Base-by-base conservation (phyloP, 2,329 filamentous ascomycete species). In the Sclerotinia trifoliorum region DNA sequence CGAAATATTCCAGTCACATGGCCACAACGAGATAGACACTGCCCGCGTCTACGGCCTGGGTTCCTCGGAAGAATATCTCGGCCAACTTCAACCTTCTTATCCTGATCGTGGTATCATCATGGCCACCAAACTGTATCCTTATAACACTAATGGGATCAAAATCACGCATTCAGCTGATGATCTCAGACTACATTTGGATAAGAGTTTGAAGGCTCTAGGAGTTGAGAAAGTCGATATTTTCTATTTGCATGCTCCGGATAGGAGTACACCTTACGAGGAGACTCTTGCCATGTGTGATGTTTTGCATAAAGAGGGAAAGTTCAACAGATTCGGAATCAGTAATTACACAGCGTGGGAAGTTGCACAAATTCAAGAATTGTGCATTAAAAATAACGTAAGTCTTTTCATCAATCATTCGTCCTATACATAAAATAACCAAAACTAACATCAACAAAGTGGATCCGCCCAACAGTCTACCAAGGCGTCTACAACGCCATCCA, bases 21-120 rank as follows among this genome's bases (percentile, higher is more conserved):
- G 89, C 24, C 88, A 91, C 79, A 84, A 86, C 74, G 89, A 92
- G 74, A 78, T 92, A 64, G 90, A 92, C 76, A 91, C 89, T 0
- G 89, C 90, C 0, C 83, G 89, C 19, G 77, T 83, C 4, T 92
- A 92, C 71, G 81, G 89, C 55, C 83, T 80, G 42, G 89, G 89
- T 61, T 81, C 84, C 63, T 88, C 90, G 65, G 90, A 92, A 76
- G 84, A 82, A 24, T 89, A 84, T 77, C 88, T 87, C 5, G 81
- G 82, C 11, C 66, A 73, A 80, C 85, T 86, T 0, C 81, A 83
- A 42, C 54, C 64, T 5, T n/a, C 64, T 8, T 91, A 87, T 86
- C 83, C 87, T 51, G 83, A 88, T 67, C 84, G 87, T 24, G 87
- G 87, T 2, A 78, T 90, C 61, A 83, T 83, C 5, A 77, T 90